Percentiles rank a stretch among this genome's conserved stretches.
Conservation (phyloP, 2,329 filamentous ascomycete species). For the Emergomyces orientalis region DNA sequence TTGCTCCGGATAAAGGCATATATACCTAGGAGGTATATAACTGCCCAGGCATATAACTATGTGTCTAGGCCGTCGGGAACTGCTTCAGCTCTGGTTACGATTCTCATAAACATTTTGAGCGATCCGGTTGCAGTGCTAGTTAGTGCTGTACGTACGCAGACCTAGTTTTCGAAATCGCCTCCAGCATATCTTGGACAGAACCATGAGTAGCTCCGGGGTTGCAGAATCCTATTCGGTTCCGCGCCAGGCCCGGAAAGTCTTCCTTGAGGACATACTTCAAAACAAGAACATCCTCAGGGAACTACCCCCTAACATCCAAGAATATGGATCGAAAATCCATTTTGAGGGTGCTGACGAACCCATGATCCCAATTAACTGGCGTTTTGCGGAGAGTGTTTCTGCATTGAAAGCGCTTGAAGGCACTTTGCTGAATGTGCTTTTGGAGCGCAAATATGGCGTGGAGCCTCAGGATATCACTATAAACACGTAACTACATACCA, state of each 20-base stretch:
- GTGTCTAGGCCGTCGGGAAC: not conserved
- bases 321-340: conserved; percentile 28
- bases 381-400: conserved; percentile 46
- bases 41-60: not conserved
- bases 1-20: not conserved
- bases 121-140: not conserved
- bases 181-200: not conserved
- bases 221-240: conserved; percentile 21
- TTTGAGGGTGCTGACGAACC: conserved; percentile 40
- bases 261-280: conserved; percentile 35
- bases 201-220: not conserved
- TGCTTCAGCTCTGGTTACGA: not conserved
- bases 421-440: conserved; percentile 36
- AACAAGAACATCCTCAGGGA: conserved; percentile 33
- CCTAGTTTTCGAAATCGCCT: not conserved
- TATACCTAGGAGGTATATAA: too few relatives aligned
- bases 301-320: conserved; percentile 29
- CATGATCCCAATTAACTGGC: conserved; percentile 47
- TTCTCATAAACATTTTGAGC: not conserved
- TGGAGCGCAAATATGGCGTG: conserved; percentile 40
- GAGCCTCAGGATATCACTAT: conserved; percentile 36
- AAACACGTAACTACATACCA: conserved; percentile 32
- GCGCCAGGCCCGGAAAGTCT: conserved; percentile 22
- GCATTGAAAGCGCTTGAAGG: conserved; percentile 44
- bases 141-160: too few relatives aligned